Base-by-base conservation (phyloP, 768 basidiomycete genomes). In the Rhodosporidiobolus sp. region DNA sequence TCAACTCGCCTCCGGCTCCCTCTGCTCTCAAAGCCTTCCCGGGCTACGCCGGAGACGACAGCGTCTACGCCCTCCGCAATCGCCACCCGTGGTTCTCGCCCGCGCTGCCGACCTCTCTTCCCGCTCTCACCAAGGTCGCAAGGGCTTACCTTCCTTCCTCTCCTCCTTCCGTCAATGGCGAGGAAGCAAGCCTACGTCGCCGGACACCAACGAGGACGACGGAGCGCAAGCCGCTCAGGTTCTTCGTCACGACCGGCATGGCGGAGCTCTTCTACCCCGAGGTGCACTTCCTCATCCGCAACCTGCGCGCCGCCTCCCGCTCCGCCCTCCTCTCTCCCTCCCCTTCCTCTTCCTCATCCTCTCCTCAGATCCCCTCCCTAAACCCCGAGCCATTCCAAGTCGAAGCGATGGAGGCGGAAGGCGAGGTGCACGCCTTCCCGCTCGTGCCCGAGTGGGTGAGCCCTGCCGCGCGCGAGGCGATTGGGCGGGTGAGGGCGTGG, bases 201-300 rank as follows among this genome's bases (percentile, higher is more conserved):
- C 52, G 52, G 12, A n/a, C 11, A 28, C 3, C n/a, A n/a, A 4
- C 52, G 6, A 32, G 30, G n/a, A 53, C 53, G 53, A 11, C n/a
- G 8, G 9, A 16, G 52, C 10, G 8, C 19, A 24, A 32, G 16
- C 63, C 60, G 17, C 50, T 74, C 28, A 69, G 71, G 10, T 48
- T 75, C 54, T 35, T 77, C 54, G 45, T 77, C 60, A 73, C 64
- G n/a, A 57, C 63, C 20, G 76, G 76, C n/a, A 54, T 49, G 1
- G 48, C 74, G 11, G 76, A 77, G 56, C 63, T 77, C 12, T 77
- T 77, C 69, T 52, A 58, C 34, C 49, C 62, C 28, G 74, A 75
- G 62, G 17, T 65, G 16, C 34, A 53, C 30, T 35, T 20, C 11
- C 69, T 77, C 34, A 52, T 63, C 52, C 22, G 14, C 20, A 76